Conservation (phyloP, 331 rosid genomes). For the Acacia pycnantha region DNA sequence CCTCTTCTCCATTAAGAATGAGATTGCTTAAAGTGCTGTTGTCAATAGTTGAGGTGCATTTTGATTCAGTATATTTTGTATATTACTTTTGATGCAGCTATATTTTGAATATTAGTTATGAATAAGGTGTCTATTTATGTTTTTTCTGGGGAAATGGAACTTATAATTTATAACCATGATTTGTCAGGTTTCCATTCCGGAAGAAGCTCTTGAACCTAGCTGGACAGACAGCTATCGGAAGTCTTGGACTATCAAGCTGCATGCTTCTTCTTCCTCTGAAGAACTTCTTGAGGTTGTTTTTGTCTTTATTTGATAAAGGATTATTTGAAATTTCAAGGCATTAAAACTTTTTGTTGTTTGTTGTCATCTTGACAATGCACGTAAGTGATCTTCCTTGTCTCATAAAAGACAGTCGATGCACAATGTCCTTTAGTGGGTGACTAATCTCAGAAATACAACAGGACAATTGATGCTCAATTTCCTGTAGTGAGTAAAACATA, state of each 20-base stretch:
- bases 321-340: conserved; percentile 20
- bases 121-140: not conserved
- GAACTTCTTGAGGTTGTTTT: conserved; percentile 68
- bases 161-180: conserved; percentile 23
- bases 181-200: conserved; percentile 59
- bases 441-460: not conserved
- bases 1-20: conserved; percentile 50
- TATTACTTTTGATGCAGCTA: not conserved
- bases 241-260: conserved; percentile 59
- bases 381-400: not conserved
- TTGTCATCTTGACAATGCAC: not conserved
- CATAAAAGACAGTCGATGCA: not conserved
- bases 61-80: conserved; percentile 24
- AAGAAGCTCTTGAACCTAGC: conserved; percentile 55
- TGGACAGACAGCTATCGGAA: conserved; percentile 57
- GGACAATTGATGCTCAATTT: not conserved
- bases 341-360: not conserved
- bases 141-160: not conserved
- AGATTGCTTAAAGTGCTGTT: conserved; percentile 61
- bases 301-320: conserved; percentile 9
- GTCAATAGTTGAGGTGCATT: conserved; percentile 64
- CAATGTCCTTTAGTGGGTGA: not conserved
- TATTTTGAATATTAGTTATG: not conserved
- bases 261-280: conserved; percentile 50
- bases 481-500: not conserved